Base-by-base conservation (phyloP, 441 rosid genomes). In the Gossypium davidsonii region DNA sequence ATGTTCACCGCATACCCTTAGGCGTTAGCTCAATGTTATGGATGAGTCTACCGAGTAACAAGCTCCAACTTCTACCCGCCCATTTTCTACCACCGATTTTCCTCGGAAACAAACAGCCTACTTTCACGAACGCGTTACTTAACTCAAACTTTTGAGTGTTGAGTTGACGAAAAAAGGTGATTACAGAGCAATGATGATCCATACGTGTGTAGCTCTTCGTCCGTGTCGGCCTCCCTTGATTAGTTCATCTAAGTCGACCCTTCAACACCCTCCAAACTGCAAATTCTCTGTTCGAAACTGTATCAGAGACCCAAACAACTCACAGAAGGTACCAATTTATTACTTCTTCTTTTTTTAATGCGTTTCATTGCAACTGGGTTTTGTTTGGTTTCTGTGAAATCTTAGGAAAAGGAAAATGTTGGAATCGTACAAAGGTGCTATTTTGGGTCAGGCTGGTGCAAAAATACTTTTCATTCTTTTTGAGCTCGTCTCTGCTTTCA, bases 291-390 rank as follows among this genome's bases (percentile, higher is more conserved):
- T 88, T 73, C 82, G 70, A 15, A 83, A 79, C 63, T 81, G 80
- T 75, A 56, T 76, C 25, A 69, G 80, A 11, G 75, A 74, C 53
- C 76, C 81, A 21, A 79, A 20, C 69, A 74, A 85, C 55, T 72
- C 92, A n/a, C 86, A 79, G 21, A 84, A 87, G 97, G 96, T 88
- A 73, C 58, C 25, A 25, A 26, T 18, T 71, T 46, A 20, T 28
- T 17, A 15, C 14, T 28, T 61, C 66, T 28, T 31, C 1, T 61
- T 17, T 65, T 26, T 9, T 61, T 10, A 37, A 5, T 68, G 12
- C 3, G 1, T 44, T 34, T 6, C 76, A 4, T 3, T 65, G 52
- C 31, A 53, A 52, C 14, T 46, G 73, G 65, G 52, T 39, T 71
- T 58, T 64, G 71, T 81, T 78, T 78, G 74, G 70, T 74, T 79